Evolutionary conservation across 164 flowering plant species (phyloP).

Genomic region (Warburgia ugandensis): DNA sequence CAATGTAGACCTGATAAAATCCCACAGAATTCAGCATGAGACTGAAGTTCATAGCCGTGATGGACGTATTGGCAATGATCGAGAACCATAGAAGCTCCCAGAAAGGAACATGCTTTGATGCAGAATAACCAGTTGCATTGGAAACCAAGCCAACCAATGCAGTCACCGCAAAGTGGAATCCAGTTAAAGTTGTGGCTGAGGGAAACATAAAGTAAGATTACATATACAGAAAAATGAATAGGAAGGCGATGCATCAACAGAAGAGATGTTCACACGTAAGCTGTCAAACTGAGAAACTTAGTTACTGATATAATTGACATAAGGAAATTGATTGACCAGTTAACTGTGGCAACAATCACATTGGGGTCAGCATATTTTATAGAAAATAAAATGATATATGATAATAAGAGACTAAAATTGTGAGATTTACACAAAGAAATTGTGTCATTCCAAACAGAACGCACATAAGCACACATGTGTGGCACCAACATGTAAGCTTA

Average conservation of each 20-base stretch:
- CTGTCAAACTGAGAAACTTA: no score
- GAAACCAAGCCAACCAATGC: conserved; percentile 81
- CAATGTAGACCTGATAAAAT: conserved; percentile 45
- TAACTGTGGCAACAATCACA: no score
- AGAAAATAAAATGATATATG: no score
- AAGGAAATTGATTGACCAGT: no score
- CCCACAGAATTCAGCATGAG: conserved; percentile 68
- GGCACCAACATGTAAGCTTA: no score
- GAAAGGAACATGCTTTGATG: conserved; percentile 76
- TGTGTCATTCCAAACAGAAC: no score
- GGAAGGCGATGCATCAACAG: not conserved
- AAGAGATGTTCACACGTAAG: not conserved
- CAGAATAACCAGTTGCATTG: conserved; percentile 71
- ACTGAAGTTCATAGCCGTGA: conserved; percentile 82
- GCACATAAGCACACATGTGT: no score
- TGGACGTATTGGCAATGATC: conserved; percentile 77
- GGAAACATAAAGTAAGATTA: conserved; percentile 4
- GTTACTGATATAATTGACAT: no score
- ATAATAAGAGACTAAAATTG: no score
- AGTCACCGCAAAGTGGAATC: conserved; percentile 86
- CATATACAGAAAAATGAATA: not conserved
- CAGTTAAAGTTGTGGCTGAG: conserved; percentile 78
- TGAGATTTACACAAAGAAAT: no score
- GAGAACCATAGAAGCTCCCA: conserved; percentile 99
- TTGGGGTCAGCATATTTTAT: no score